Conservation (phyloP, 192 early-diverging fungal genomes). For the Rhizophagus clarus region DNA sequence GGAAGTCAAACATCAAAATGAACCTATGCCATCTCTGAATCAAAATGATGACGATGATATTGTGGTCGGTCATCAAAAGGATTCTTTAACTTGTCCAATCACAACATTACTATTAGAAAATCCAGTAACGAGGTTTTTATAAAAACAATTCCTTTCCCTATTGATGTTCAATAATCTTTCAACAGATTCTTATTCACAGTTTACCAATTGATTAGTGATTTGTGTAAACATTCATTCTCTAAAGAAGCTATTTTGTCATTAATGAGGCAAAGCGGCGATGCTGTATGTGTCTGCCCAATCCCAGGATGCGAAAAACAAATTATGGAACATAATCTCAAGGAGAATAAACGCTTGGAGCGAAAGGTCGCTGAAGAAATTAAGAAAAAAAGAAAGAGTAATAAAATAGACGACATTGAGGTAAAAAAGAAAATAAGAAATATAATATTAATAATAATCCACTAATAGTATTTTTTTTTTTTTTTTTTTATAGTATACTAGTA, state of each 20-base stretch:
- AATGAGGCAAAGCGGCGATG: neutral
- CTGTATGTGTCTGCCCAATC: conserved; percentile 35
- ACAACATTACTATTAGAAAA: conserved; percentile 37
- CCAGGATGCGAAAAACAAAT: conserved; percentile 33
- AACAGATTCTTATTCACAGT: neutral
- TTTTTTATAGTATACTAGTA: neutral
- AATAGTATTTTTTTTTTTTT: neutral
- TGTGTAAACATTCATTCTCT: conserved; percentile 38
- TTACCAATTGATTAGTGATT: conserved; percentile 12
- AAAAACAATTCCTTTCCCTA: neutral
- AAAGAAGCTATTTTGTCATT: conserved; percentile 29
- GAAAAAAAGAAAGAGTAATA: neutral
- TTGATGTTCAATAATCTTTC: neutral
- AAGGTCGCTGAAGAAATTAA: conserved; percentile 14
- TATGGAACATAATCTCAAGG: neutral
- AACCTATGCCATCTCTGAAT: conserved; percentile 30
- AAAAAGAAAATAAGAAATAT: neutral
- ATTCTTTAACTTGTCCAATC: conserved; percentile 36
- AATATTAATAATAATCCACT: neutral
- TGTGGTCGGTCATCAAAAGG: conserved; percentile 30
- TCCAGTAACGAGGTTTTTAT: conserved; percentile 37
- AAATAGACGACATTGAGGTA: conserved; percentile 14
- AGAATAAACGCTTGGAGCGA: conserved; percentile 24
- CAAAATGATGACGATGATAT: conserved; percentile 36
- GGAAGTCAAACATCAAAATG: conserved; percentile 38